Evolutionary conservation across 2,329 filamentous ascomycete genomes (phyloP).

Genomic region (Onygena corvina): DNA sequence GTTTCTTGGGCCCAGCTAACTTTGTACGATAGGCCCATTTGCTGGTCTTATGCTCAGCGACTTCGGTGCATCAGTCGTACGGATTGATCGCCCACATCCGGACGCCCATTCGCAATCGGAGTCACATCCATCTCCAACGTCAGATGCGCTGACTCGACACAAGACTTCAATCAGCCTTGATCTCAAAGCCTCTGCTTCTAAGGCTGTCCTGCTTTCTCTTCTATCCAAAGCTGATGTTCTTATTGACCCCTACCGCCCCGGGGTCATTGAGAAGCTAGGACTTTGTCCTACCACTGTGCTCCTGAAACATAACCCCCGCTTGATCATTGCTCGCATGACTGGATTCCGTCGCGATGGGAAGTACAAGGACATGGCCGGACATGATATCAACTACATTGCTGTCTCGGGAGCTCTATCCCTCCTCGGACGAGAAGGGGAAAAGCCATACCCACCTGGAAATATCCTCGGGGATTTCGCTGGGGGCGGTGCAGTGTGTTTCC

Average conservation of each 20-base stretch:
- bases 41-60: conserved; percentile 80
- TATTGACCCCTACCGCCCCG: conserved; percentile 87
- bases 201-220: conserved; percentile 55
- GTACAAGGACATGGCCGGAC: conserved; percentile 79
- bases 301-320: conserved; percentile 53
- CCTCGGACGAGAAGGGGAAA: conserved; percentile 57
- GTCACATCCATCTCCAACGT: conserved; percentile 38
- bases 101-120: conserved; percentile 27
- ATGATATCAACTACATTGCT: conserved; percentile 94
- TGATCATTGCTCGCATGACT: conserved; percentile 77
- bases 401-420: conserved; percentile 68
- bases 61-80: conserved; percentile 75
- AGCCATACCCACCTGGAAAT: conserved; percentile 69
- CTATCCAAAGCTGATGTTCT: conserved; percentile 58
- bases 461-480: conserved; percentile 85
- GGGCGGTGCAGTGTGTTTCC: conserved; percentile 68
- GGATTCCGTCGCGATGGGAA: conserved; percentile 79
- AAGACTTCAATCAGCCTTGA: conserved; percentile 73
- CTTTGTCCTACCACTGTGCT: conserved; percentile 59
- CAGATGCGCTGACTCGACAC: conserved; percentile 65
- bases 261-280: conserved; percentile 73
- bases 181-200: conserved; percentile 55
- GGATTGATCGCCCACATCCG: conserved; percentile 56
- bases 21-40: conserved; percentile 59
- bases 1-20: neutral